Base-by-base conservation (phyloP, 1,139 yeast genomes). In the Yamadazyma jaroonii region DNA sequence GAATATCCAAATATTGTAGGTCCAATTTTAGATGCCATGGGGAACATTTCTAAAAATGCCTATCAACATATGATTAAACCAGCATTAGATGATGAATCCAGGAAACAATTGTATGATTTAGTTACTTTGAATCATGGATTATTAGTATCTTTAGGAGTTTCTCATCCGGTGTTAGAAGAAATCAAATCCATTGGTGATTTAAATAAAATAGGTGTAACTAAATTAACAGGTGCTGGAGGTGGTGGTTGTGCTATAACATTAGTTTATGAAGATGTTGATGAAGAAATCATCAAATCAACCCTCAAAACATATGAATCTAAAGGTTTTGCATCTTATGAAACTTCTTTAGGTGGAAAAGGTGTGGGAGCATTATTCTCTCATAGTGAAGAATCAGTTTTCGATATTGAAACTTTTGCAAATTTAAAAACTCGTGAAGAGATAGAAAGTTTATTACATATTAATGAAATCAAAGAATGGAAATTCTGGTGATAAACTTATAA, bases 151-250 rank as follows among this genome's bases (percentile, higher is more conserved):
- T 62, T 92, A 13, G 96, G 97, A 2, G 99, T 94, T 6, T 84
- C 95, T 10, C 98, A 94, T 58, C 95, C 97, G 4, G 72, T 84
- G 13, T 68, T 92, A 42, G 98, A 92, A 56, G 67, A 71, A 37
- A 78, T 90, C 34, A 82, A 80, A 49, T 64, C 77, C 17, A 66
- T 80, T 13, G 75, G 86, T 17, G 90, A 84, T 52, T 71, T 67
- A 32, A 55, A 77, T 39, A 56, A 66, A 2, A 62, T 92, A 25
- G 99, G 99, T 6, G 81, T 86, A 42, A 90, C 99, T 2, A 92
- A 92, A 59, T 72, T 92, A 43, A 92, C 98, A 0, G 99, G 99
- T 31, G 98, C 98, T 0, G 99, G 99, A 20, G 98, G 98, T 13
- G 99, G 99, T 32, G 99, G 99, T 1, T 92, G 99, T 66, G 96